Percentiles rank a stretch among this genome's conserved stretches.
Conservation (phyloP, 2,329 filamentous ascomycete species). For the Calonectria fujianensis region DNA sequence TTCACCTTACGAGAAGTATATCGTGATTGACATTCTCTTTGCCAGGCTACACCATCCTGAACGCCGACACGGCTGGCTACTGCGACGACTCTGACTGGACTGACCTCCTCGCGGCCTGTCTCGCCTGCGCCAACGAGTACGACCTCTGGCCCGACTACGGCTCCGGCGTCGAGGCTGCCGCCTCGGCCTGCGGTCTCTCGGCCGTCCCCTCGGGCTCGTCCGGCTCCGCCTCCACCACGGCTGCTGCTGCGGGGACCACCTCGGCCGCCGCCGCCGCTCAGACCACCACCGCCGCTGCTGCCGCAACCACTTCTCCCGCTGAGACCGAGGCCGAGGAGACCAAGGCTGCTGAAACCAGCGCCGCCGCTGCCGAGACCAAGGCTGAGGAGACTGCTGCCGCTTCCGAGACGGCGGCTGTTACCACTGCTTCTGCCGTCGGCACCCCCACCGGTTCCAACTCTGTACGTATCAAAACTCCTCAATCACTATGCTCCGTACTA, state of each 20-base stretch:
- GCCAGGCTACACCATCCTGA: constrained; percentile 57
- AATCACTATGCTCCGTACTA: background rate
- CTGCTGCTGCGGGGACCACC: constrained; percentile 40
- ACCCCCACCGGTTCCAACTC: constrained; percentile 38
- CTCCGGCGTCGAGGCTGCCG: constrained; percentile 59
- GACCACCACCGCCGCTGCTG: constrained; percentile 27
- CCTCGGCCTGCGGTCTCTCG: constrained; percentile 59
- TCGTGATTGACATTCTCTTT: background rate
- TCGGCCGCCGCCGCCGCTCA: constrained; percentile 29
- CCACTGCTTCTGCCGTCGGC: constrained; percentile 15
- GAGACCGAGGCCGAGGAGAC: constrained; percentile 20
- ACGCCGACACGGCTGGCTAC: constrained; percentile 53
- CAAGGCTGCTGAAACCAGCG: constrained; percentile 11
- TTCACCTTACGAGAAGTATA: too few species aligned
- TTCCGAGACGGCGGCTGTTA: constrained; percentile 18
- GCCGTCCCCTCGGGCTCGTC: constrained; percentile 50
- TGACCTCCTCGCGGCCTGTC: constrained; percentile 64
- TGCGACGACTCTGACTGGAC: constrained; percentile 63
- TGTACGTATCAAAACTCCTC: constrained; percentile 23
- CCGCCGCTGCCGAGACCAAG: constrained; percentile 14
- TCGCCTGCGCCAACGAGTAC: constrained; percentile 65
- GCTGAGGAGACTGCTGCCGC: constrained; percentile 26
- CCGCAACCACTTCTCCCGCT: constrained; percentile 27
- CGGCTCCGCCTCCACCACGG: constrained; percentile 38
- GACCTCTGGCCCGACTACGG: constrained; percentile 68